These are phyloP conservation scores for Cercospora beticola DNA, from an alignment of 2,329 filamentous ascomycete genomes.

Conservation along the genomic window DNA sequence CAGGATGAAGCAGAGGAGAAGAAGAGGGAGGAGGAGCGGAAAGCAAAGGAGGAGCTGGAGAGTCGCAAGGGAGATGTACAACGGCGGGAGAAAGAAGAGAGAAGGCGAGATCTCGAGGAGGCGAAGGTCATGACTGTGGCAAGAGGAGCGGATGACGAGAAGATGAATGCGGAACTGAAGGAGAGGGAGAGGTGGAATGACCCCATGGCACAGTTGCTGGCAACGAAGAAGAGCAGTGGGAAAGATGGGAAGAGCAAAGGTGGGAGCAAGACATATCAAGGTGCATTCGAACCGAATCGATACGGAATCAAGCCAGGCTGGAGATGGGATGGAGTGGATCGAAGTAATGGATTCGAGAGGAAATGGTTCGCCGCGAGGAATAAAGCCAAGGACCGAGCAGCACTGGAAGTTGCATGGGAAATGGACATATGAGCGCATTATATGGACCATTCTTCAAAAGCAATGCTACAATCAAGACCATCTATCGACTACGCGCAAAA, in stretches of 20 bases:
- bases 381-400: slow-evolving; percentile 69
- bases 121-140: slow-evolving; percentile 81
- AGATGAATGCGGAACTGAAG: slow-evolving; percentile 81
- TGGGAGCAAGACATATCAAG: slow-evolving; percentile 64
- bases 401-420: slow-evolving; percentile 89
- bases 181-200: slow-evolving; percentile 84
- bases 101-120: slow-evolving; percentile 70
- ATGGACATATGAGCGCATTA: slow-evolving; percentile 61
- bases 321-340: slow-evolving; percentile 95
- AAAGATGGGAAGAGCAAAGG: slow-evolving; percentile 59
- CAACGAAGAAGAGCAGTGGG: slow-evolving; percentile 52
- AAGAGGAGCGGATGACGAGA: slow-evolving; percentile 76
- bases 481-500: neutral
- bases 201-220: slow-evolving; percentile 79
- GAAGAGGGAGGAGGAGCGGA: slow-evolving; percentile 66
- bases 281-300: slow-evolving; percentile 80
- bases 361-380: slow-evolving; percentile 91
- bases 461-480: neutral
- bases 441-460: neutral
- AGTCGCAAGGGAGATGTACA: slow-evolving; percentile 85
- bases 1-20: slow-evolving; percentile 81
- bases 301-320: slow-evolving; percentile 92
- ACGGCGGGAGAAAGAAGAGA: slow-evolving; percentile 62
- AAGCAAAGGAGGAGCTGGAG: slow-evolving; percentile 65
- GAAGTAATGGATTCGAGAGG: slow-evolving; percentile 88